Conservation (phyloP, 73 alveolate genomes). For the Paramecium pentaurelia region DNA sequence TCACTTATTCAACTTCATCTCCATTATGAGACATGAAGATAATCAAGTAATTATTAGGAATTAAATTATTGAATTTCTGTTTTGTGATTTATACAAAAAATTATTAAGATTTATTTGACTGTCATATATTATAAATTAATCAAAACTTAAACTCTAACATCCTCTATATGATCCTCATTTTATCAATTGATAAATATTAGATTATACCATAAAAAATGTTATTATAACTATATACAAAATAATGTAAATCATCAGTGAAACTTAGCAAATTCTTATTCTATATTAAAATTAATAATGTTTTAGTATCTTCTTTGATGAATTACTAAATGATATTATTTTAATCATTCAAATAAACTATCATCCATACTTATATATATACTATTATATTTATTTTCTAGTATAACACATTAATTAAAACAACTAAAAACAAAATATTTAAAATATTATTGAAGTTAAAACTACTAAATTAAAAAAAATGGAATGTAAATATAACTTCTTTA, state of each 20-base stretch:
- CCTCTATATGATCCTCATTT: not conserved
- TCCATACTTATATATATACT: no score
- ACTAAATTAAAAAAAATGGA: not conserved
- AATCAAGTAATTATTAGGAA: not conserved
- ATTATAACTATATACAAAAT: no score
- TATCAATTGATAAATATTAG: no score
- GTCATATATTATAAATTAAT: not conserved
- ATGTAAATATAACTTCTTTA: not conserved
- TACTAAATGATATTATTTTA: not conserved
- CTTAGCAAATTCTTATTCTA: not conserved
- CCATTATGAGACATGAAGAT: not conserved
- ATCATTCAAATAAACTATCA: not conserved
- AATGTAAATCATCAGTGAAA: not conserved
- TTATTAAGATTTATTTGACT: not conserved
- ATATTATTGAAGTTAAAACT: not conserved
- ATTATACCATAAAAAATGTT: no score
- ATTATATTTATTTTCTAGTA: no score
- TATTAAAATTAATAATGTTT: not conserved
- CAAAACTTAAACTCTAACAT: not conserved
- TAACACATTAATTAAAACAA: no score
- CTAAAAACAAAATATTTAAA: no score
- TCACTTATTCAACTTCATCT: not conserved
- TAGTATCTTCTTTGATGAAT: not conserved
- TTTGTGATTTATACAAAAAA: not conserved
- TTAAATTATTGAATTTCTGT: not conserved